phyloP scores from a whole-genome alignment of 768 basidiomycete species.

The Leccinum longicurvipes region DNA sequence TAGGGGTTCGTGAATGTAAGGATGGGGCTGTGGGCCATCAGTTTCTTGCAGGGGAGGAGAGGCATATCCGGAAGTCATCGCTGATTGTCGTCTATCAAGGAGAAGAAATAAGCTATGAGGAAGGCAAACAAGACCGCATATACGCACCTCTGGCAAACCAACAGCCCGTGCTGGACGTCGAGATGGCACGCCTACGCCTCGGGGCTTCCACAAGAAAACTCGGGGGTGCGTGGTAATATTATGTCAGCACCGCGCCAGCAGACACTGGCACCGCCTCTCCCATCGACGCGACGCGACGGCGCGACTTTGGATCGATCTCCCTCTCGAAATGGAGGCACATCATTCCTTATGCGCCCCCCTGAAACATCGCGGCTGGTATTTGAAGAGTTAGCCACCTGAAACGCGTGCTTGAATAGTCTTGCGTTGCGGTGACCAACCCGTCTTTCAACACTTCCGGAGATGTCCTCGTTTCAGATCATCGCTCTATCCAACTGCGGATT shows the following conservation, averaged over 20 bases:
- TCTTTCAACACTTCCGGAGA: not conserved
- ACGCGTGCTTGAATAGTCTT: not conserved
- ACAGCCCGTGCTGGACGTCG: slow-evolving; percentile 32
- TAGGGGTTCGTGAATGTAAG: slow-evolving; percentile 80
- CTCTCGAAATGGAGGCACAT: not conserved
- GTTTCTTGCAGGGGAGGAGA: slow-evolving; percentile 31
- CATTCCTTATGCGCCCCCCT: not conserved
- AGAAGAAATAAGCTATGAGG: not conserved
- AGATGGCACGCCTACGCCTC: slow-evolving; percentile 25
- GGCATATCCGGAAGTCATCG: slow-evolving; percentile 36
- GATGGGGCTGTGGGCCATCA: slow-evolving; percentile 51
- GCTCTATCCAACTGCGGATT: not conserved
- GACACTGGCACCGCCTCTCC: not conserved
- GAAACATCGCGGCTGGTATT: not conserved
- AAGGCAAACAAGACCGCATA: not conserved
- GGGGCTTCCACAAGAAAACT: slow-evolving; percentile 28
- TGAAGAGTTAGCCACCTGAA: not conserved
- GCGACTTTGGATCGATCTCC: not conserved
- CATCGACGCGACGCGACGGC: not conserved
- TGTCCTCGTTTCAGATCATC: not conserved
- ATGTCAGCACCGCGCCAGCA: slow-evolving; percentile 24
- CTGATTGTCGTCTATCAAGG: slow-evolving; percentile 31
- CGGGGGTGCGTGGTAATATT: slow-evolving; percentile 30
- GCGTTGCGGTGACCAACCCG: not conserved
- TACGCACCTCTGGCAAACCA: slow-evolving; percentile 29